phyloP scores from a whole-genome alignment of 257 asterid species.

The Solanum megistacrolobum region DNA sequence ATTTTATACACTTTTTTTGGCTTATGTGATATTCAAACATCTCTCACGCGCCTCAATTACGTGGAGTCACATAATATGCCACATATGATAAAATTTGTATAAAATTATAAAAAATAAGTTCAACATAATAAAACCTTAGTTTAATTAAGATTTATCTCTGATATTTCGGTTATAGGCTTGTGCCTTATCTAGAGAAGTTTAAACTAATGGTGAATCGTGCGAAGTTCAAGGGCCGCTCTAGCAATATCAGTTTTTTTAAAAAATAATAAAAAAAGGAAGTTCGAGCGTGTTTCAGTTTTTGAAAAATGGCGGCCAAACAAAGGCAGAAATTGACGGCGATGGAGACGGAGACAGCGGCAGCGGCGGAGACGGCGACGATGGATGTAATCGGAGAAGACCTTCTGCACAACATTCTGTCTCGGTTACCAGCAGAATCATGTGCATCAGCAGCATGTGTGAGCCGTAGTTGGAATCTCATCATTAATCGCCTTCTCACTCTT shows the following conservation, averaged over 20 bases:
- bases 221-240: background rate
- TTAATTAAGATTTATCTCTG: fast-evolving
- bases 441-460: conserved; percentile 76
- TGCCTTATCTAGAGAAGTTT: too few species aligned
- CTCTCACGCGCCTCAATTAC: too few species aligned
- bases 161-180: too few species aligned
- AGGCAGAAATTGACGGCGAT: background rate
- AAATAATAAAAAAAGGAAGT: background rate
- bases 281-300: background rate
- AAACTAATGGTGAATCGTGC: background rate
- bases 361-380: background rate
- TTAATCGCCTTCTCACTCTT: conserved; percentile 43
- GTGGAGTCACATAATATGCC: too few species aligned
- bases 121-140: too few species aligned
- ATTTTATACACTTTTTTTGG: too few species aligned
- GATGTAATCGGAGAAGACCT: conserved; percentile 61
- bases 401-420: conserved; percentile 39
- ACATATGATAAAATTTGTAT: too few species aligned
- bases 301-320: background rate
- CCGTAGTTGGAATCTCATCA: conserved; percentile 64
- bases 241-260: too few species aligned
- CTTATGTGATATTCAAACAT: too few species aligned
- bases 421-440: conserved; percentile 63
- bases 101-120: too few species aligned
- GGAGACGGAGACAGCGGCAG: background rate